Percentiles rank a stretch among this genome's conserved stretches.
phyloP scores from a whole-genome alignment of 352 stramenopile genomes.

The Phytophthora hybrid region DNA sequence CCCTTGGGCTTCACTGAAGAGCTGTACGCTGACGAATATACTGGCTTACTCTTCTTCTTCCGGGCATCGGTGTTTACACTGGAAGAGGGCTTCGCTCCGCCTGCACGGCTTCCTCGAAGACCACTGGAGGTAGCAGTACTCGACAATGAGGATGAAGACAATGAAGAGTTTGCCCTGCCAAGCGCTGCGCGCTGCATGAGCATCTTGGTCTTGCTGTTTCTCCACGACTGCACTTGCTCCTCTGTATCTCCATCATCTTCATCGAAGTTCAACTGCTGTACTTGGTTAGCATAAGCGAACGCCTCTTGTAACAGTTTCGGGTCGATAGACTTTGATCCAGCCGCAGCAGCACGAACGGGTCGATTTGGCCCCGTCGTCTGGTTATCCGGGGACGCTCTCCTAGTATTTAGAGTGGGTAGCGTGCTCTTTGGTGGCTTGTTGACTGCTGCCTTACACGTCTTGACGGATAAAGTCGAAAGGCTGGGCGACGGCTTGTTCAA shows the following conservation, averaged over 20 bases:
- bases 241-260: conserved; percentile 52
- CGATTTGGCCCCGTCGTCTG: conserved; percentile 30
- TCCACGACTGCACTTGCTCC: conserved; percentile 38
- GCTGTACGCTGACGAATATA: conserved; percentile 42
- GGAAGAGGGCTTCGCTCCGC: conserved; percentile 6
- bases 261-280: conserved; percentile 55
- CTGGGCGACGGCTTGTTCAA: conserved; percentile 76
- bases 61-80: conserved; percentile 16
- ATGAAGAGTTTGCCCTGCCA: conserved; percentile 34
- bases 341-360: conserved; percentile 19
- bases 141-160: conserved; percentile 35
- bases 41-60: conserved; percentile 50
- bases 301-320: conserved; percentile 75
- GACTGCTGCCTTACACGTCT: conserved; percentile 36
- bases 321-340: conserved; percentile 54
- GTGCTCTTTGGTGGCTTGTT: conserved; percentile 48
- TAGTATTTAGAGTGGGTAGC: conserved; percentile 49
- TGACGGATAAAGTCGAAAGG: conserved; percentile 48
- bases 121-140: conserved; percentile 16
- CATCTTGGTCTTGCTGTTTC: conserved; percentile 34
- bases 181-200: conserved; percentile 30
- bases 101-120: conserved; percentile 4
- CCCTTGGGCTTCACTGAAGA: conserved; percentile 44
- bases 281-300: conserved; percentile 72
- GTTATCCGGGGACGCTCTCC: conserved; percentile 42